Percentiles rank a stretch among this genome's conserved stretches.
phyloP scores from a whole-genome alignment of 176 grass and related monocot species.

The Oryza longistaminata region DNA sequence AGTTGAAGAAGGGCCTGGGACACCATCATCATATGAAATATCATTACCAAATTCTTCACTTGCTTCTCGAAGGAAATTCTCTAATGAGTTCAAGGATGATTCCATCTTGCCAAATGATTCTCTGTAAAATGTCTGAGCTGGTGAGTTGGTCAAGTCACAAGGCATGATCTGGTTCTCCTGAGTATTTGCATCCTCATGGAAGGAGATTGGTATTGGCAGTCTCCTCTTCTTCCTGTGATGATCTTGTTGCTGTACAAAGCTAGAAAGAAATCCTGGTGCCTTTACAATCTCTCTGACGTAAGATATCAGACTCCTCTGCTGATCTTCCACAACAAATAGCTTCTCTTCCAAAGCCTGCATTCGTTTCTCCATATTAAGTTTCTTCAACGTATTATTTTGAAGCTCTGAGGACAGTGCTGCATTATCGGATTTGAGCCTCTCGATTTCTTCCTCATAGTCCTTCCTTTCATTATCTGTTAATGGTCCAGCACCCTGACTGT shows the following conservation, averaged over 20 bases:
- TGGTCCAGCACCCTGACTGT: conserved; percentile 43
- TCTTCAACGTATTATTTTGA: conserved; percentile 61
- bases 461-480: conserved; percentile 62
- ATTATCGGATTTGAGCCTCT: conserved; percentile 70
- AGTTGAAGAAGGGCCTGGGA: conserved; percentile 46
- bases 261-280: conserved; percentile 58
- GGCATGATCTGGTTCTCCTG: conserved; percentile 44
- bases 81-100: conserved; percentile 80
- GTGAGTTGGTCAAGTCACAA: conserved; percentile 28
- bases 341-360: conserved; percentile 89
- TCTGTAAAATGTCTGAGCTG: conserved; percentile 43
- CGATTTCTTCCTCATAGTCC: conserved; percentile 78
- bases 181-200: conserved; percentile 48
- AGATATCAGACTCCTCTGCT: conserved; percentile 56
- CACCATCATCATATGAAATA: conserved; percentile 59
- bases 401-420: conserved; percentile 52
- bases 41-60: conserved; percentile 60
- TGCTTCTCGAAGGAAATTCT: conserved; percentile 77
- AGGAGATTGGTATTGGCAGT: conserved; percentile 41
- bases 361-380: conserved; percentile 58
- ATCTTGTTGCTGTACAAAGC: conserved; percentile 50
- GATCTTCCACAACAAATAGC: conserved; percentile 55
- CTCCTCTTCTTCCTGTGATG: conserved; percentile 75
- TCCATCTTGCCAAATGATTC: conserved; percentile 90
- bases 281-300: conserved; percentile 63